Percentiles rank a stretch among this genome's conserved stretches.
phyloP scores from a whole-genome alignment of 805 yeast genomes.

The Peterozyma xylosa region DNA sequence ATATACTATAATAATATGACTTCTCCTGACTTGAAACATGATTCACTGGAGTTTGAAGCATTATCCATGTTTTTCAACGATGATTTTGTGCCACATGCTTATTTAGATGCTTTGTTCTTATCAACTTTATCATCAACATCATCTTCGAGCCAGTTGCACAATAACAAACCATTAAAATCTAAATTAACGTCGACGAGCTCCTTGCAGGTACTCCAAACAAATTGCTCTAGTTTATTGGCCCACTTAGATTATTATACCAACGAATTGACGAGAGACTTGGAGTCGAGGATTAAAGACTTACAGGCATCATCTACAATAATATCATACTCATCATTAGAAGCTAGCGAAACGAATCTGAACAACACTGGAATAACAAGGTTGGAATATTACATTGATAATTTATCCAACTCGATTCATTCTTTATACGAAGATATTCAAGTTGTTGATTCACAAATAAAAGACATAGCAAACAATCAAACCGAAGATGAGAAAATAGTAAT shows the following conservation, averaged over 20 bases:
- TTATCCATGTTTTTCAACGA: slow-evolving; percentile 63
- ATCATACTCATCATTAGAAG: slow-evolving; percentile 25
- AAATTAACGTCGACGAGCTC: slow-evolving; percentile 13
- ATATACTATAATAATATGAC: slow-evolving; percentile 1
- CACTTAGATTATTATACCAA: slow-evolving; percentile 59
- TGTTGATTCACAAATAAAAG: slow-evolving; percentile 19
- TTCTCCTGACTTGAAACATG: slow-evolving; percentile 5
- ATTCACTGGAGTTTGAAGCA: slow-evolving; percentile 27
- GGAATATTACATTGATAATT: slow-evolving; percentile 57
- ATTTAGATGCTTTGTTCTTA: slow-evolving; percentile 54
- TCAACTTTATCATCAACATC: slow-evolving; percentile 21
- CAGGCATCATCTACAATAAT: slow-evolving; percentile 44
- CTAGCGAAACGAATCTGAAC: neutral
- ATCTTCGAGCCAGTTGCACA: slow-evolving; percentile 5
- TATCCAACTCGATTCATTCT: slow-evolving; percentile 50
- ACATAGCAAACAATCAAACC: slow-evolving; percentile 6
- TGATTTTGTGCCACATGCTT: slow-evolving; percentile 57
- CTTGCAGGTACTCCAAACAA: slow-evolving; percentile 34
- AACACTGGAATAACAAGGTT: slow-evolving; percentile 44
- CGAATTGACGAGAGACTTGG: slow-evolving; percentile 48
- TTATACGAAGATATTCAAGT: slow-evolving; percentile 38
- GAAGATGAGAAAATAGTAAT: slow-evolving; percentile 19
- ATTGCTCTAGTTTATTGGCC: slow-evolving; percentile 43
- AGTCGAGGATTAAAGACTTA: slow-evolving; percentile 38
- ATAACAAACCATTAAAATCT: slow-evolving; percentile 4